phyloP scores from a whole-genome alignment of 352 stramenopile species.

The Peronospora belbahrii region DNA sequence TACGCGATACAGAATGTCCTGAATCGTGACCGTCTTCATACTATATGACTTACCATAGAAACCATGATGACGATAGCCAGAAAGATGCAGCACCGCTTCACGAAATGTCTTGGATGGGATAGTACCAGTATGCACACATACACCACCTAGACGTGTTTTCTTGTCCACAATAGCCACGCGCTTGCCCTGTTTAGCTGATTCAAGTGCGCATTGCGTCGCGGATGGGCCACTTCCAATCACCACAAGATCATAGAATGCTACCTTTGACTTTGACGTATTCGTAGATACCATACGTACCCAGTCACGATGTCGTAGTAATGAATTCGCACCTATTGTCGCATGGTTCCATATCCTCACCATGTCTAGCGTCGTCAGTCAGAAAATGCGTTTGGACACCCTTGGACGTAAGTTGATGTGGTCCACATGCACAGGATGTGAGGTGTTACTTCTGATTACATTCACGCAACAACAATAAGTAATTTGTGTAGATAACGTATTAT shows the following conservation, averaged over 20 bases:
- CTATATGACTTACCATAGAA: constrained; percentile 85
- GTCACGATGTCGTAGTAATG: not conserved
- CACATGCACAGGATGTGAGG: too few species aligned
- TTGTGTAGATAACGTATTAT: too few species aligned
- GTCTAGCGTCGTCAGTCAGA: too few species aligned
- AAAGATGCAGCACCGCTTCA: constrained; percentile 85
- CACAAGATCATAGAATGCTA: constrained; percentile 73
- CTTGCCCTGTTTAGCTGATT: constrained; percentile 79
- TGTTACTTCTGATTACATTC: too few species aligned
- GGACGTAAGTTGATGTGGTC: too few species aligned
- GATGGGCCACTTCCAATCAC: constrained; percentile 83
- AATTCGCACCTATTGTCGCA: not conserved
- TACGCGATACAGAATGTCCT: constrained; percentile 77
- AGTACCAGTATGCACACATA: constrained; percentile 81
- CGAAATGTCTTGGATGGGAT: constrained; percentile 88
- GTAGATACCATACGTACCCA: constrained; percentile 6
- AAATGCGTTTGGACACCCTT: too few species aligned
- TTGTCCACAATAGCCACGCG: constrained; percentile 76
- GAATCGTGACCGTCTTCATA: constrained; percentile 76
- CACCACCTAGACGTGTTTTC: constrained; percentile 45
- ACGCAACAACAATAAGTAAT: too few species aligned
- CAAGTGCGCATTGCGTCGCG: constrained; percentile 80
- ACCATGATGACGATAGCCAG: constrained; percentile 84
- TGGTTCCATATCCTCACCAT: constrained; percentile 21
- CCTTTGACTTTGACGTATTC: constrained; percentile 27